Conservation (phyloP, 2,329 filamentous ascomycete genomes). For the Trichophyton rubrum region DNA sequence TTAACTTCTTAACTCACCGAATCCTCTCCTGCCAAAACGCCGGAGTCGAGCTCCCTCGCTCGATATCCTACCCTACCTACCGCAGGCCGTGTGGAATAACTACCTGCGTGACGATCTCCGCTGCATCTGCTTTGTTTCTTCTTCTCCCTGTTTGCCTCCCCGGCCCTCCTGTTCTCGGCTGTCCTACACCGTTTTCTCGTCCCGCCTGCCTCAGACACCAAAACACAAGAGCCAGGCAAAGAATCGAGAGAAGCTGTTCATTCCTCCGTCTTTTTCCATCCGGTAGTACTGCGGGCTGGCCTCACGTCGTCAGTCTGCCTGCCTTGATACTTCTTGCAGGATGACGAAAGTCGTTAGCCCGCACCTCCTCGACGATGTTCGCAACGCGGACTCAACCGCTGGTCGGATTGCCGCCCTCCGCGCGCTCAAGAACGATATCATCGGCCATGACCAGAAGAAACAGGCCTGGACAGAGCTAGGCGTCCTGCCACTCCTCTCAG, state of each 20-base stretch:
- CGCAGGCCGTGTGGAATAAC: no score
- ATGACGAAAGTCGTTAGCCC: constrained; percentile 46
- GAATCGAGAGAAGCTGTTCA: background rate
- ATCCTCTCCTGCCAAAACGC: background rate
- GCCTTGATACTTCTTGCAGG: background rate
- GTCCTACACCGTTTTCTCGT: background rate
- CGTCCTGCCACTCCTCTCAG: constrained; percentile 43
- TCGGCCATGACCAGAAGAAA: constrained; percentile 80
- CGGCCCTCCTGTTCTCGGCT: background rate
- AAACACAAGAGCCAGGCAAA: background rate
- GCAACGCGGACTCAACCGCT: constrained; percentile 37
- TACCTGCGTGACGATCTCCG: background rate
- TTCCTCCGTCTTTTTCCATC: background rate
- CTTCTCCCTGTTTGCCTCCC: background rate
- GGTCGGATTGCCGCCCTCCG: constrained; percentile 47
- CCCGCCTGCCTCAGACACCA: background rate
- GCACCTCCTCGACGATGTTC: constrained; percentile 46
- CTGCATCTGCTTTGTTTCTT: background rate
- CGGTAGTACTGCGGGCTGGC: background rate
- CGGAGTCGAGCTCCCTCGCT: background rate
- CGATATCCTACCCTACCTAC: no score
- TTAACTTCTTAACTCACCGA: background rate
- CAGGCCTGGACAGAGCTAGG: constrained; percentile 62
- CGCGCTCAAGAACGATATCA: constrained; percentile 72
- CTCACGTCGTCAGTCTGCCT: background rate